A percentile compares a stretch with the other conserved stretches of the same genome.
phyloP scores from a whole-genome alignment of 352 stramenopile genomes.

The Phytopythium montanum region DNA sequence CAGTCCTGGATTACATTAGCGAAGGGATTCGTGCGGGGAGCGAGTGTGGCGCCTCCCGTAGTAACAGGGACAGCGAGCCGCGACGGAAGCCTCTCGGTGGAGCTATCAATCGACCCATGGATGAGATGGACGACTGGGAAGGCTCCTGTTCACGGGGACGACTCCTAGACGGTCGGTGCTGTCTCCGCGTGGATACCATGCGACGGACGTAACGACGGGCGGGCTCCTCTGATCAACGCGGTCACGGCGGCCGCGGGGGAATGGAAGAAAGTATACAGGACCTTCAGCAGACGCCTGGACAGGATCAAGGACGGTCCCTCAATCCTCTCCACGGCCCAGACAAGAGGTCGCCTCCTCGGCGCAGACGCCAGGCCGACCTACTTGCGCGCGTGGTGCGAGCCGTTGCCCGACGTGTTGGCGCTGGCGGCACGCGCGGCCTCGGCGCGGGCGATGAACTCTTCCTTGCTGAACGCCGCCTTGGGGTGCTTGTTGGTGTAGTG shows the following conservation, averaged over 20 bases:
- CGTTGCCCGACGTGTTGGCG: conserved; percentile 24
- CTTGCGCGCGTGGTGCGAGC: conserved; percentile 39
- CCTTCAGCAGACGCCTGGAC: neutral
- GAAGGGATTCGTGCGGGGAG: neutral
- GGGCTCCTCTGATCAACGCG: neutral
- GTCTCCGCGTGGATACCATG: neutral
- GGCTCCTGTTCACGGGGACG: neutral
- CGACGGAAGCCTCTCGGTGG: neutral
- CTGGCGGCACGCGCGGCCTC: conserved; percentile 37
- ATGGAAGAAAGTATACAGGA: conserved; percentile 2
- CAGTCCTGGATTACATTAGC: conserved; percentile 8
- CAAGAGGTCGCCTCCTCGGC: neutral
- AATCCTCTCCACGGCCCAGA: no score
- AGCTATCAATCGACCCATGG: neutral
- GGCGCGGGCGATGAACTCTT: conserved; percentile 41
- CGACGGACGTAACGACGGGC: neutral
- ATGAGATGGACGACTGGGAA: neutral
- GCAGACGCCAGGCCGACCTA: neutral
- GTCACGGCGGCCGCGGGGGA: neutral
- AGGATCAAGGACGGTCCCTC: neutral
- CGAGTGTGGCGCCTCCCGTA: neutral
- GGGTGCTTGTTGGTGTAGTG: conserved; percentile 64
- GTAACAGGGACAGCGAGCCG: neutral
- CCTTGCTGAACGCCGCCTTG: conserved; percentile 48
- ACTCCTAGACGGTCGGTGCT: neutral